Conservation (phyloP, 257 asterid species). For the Nicotiana benthamiana region DNA sequence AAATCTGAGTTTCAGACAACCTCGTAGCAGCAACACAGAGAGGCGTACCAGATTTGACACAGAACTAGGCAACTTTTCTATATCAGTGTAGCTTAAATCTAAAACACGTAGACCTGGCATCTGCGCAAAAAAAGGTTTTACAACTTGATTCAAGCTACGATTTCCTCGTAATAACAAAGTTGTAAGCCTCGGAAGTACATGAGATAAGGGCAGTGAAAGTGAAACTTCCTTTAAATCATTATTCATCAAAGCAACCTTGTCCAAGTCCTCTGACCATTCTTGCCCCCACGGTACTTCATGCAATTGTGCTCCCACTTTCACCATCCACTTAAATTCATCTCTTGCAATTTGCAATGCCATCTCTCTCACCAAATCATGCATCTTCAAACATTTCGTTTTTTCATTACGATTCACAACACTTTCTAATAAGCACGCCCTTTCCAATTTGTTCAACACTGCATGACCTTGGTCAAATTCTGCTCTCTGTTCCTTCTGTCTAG, state of each 20-base stretch:
- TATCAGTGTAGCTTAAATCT: neutral
- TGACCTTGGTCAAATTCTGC: conserved; percentile 13
- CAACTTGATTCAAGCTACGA: neutral
- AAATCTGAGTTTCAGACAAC: neutral
- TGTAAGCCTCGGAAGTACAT: neutral
- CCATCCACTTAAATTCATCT: conserved; percentile 3
- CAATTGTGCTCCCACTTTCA: neutral
- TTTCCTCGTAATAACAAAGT: neutral
- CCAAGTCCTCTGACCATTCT: neutral
- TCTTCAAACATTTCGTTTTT: neutral
- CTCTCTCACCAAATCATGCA: conserved; percentile 1
- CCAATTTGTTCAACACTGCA: conserved; percentile 12
- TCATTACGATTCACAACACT: neutral
- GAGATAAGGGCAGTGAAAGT: neutral
- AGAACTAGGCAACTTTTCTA: neutral
- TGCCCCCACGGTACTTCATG: neutral
- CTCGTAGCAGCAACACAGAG: neutral
- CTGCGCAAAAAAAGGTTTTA: neutral
- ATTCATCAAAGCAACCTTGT: neutral
- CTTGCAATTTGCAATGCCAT: neutral
- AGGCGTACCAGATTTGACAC: conserved; percentile 12
- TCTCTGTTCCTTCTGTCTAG: neutral
- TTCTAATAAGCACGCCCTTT: conserved; percentile 10
- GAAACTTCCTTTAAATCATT: neutral
- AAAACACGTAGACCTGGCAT: neutral